Evolutionary conservation across 169 alveolate species (phyloP).

Genomic region (Cryptosporidium bovis): DNA sequence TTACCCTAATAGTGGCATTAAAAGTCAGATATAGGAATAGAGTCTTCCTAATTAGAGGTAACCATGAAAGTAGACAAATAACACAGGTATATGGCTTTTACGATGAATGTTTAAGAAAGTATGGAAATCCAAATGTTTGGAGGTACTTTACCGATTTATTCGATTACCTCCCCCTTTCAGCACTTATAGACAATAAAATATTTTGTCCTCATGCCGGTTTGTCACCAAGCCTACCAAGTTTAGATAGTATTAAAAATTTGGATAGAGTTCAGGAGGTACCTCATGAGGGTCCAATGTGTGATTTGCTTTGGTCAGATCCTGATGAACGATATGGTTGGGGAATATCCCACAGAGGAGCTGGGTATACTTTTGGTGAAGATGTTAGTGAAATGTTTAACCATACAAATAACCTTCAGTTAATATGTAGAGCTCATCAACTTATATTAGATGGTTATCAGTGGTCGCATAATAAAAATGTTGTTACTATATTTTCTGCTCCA

Average conservation of each 20-base stretch:
- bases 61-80: constrained; percentile 94
- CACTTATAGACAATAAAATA: constrained; percentile 81
- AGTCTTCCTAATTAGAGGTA: constrained; percentile 95
- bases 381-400: constrained; percentile 94
- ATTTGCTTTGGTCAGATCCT: constrained; percentile 99
- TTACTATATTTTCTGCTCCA: constrained; percentile 98
- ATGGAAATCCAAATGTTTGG: constrained; percentile 92
- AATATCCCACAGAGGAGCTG: constrained; percentile 99
- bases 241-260: constrained; percentile 93
- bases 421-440: constrained; percentile 99
- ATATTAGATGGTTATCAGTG: constrained; percentile 99
- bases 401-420: constrained; percentile 92
- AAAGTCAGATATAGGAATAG: constrained; percentile 97
- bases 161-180: constrained; percentile 90
- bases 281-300: constrained; percentile 99
- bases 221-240: constrained; percentile 92
- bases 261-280: constrained; percentile 97
- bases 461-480: constrained; percentile 93
- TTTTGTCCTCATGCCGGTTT: constrained; percentile 99
- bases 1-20: constrained; percentile 92
- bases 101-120: constrained; percentile 91
- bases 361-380: constrained; percentile 98
- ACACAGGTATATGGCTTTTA: constrained; percentile 95
- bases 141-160: constrained; percentile 91
- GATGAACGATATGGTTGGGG: constrained; percentile 99